Evolutionary conservation across 441 rosid genomes (phyloP).

Genomic region (Pelargonium cotyledonis): DNA sequence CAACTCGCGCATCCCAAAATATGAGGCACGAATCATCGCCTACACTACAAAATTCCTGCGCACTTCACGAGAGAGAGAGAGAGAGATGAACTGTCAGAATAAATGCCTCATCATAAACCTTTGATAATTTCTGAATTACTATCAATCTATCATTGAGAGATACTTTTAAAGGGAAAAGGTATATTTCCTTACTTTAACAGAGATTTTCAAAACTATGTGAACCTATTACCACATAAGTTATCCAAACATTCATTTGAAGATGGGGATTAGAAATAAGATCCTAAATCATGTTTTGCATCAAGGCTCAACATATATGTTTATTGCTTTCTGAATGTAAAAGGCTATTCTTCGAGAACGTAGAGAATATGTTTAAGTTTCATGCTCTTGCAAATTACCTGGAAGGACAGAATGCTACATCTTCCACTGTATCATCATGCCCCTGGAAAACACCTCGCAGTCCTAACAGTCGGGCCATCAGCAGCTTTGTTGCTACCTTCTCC

Average conservation of each 20-base stretch:
- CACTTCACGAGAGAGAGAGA: slow-evolving; percentile 12
- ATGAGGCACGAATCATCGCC: slow-evolving; percentile 54
- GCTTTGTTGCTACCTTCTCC: slow-evolving; percentile 56
- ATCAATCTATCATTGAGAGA: not conserved
- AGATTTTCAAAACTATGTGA: not conserved
- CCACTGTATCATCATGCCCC: slow-evolving; percentile 97
- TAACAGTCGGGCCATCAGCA: slow-evolving; percentile 58
- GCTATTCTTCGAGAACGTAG: not conserved
- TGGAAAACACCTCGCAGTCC: slow-evolving; percentile 82
- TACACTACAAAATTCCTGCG: slow-evolving; percentile 42
- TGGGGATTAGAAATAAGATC: not conserved
- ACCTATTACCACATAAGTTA: not conserved
- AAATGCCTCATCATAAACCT: not conserved
- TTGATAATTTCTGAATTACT: not conserved
- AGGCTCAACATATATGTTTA: not conserved
- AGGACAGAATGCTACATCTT: slow-evolving; percentile 96
- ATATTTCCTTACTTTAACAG: too few relatives aligned
- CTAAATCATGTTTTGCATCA: not conserved
- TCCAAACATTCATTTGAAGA: not conserved
- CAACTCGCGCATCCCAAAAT: slow-evolving; percentile 49
- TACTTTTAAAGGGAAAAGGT: too few relatives aligned
- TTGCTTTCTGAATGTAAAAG: not conserved
- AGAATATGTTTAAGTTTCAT: not conserved
- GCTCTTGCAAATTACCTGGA: slow-evolving; percentile 51
- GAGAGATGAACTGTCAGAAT: not conserved